phyloP scores from a whole-genome alignment of 208 protist species.

The Acanthamoeba lenticulata region DNA sequence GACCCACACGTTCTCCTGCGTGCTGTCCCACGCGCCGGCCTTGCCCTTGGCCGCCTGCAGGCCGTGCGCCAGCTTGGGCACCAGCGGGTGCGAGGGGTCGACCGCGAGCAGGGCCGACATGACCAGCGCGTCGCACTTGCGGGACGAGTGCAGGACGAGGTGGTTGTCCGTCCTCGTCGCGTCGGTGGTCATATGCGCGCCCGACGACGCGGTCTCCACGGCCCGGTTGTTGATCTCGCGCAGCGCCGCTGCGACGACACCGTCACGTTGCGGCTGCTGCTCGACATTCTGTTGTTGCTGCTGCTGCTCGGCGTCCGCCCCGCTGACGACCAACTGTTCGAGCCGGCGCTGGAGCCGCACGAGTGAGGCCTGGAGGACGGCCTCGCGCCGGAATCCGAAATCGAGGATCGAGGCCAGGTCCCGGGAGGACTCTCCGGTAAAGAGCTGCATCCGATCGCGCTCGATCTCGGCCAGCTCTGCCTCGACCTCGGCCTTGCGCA shows the following conservation, averaged over 20 bases:
- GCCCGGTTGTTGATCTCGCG: neutral
- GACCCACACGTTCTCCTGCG: slow-evolving; percentile 61
- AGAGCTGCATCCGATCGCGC: neutral
- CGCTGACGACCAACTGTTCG: too few species aligned
- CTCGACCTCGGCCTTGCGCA: neutral
- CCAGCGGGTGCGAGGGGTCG: neutral
- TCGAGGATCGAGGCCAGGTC: neutral
- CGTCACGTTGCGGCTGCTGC: neutral
- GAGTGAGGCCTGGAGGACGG: neutral
- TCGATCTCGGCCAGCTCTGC: neutral
- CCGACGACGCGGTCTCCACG: neutral
- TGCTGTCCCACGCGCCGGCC: slow-evolving; percentile 30
- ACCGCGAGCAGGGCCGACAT: neutral
- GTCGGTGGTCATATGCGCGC: neutral
- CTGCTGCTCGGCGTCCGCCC: neutral
- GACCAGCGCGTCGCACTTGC: neutral
- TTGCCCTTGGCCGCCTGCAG: neutral
- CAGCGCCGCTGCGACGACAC: neutral
- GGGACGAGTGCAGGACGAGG: neutral
- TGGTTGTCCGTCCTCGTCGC: neutral
- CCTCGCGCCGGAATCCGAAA: neutral
- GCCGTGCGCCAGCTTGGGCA: neutral
- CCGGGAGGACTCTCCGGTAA: neutral
- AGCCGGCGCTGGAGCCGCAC: neutral
- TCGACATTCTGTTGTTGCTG: neutral